Percentiles rank a stretch among this genome's conserved stretches.
These are phyloP conservation scores for Rhytidhysteron rufulum DNA, from an alignment of 2,329 filamentous ascomycete genomes.

Conservation along the genomic window DNA sequence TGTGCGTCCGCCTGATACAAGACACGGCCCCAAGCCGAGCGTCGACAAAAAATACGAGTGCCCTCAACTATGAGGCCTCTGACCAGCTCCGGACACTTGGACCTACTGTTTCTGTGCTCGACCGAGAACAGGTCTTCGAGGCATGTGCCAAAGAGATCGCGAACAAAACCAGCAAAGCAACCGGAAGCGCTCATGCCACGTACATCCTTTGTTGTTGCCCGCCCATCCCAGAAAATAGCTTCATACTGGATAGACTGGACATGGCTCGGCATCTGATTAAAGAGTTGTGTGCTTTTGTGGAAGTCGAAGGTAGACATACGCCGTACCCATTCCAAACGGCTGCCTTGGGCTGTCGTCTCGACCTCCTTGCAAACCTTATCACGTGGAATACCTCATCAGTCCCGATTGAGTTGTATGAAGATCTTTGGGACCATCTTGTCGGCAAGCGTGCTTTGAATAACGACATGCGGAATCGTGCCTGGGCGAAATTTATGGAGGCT, in stretches of 20 bases:
- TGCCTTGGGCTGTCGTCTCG: conserved; percentile 42
- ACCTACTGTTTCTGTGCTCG: conserved; percentile 52
- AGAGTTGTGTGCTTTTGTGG: conserved; percentile 36
- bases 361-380: conserved; percentile 58
- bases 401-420: conserved; percentile 56
- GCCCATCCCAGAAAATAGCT: conserved; percentile 12
- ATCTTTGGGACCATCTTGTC: conserved; percentile 71
- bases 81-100: conserved; percentile 61
- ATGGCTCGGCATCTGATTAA: conserved; percentile 30
- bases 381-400: conserved; percentile 60
- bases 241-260: conserved; percentile 23
- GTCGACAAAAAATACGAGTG: conserved; percentile 56
- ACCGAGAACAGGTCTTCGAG: conserved; percentile 60
- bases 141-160: conserved; percentile 67
- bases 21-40: conserved; percentile 59
- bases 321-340: conserved; percentile 10
- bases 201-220: conserved; percentile 25
- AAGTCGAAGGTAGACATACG: conserved; percentile 13
- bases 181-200: conserved; percentile 68
- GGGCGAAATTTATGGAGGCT: conserved; percentile 46
- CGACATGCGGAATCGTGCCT: conserved; percentile 63
- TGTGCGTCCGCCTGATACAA: conserved; percentile 66
- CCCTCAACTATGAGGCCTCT: conserved; percentile 62
- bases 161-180: conserved; percentile 58
- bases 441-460: conserved; percentile 58